Evolutionary conservation across 2,329 filamentous ascomycete species (phyloP).

Genomic region (Claviceps cyperi): DNA sequence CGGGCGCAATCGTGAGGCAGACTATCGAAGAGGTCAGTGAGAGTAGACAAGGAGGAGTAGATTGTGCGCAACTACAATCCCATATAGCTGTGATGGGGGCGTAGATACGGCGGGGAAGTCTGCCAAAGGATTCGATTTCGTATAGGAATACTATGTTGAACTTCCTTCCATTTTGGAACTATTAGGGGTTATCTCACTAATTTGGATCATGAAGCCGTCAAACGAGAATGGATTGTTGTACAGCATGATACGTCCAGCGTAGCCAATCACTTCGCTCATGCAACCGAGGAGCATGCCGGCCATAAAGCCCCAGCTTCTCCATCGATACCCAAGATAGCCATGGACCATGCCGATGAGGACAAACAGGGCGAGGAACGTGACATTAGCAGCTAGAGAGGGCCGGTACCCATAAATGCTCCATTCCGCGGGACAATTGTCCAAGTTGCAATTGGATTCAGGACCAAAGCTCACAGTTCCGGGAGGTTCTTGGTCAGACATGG

Average conservation of each 20-base stretch:
- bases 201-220: conserved; percentile 50
- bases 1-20: conserved; percentile 38
- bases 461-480: conserved; percentile 24
- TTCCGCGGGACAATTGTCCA: conserved; percentile 31
- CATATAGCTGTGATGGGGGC: too few relatives aligned
- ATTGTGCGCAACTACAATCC: neutral
- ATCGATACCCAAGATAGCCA: conserved; percentile 28
- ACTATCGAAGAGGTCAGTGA: conserved; percentile 16
- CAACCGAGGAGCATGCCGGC: conserved; percentile 40
- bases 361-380: conserved; percentile 36
- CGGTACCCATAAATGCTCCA: conserved; percentile 39
- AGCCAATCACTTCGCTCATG: conserved; percentile 45
- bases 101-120: neutral
- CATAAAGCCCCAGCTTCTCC: conserved; percentile 34
- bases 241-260: conserved; percentile 43
- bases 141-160: neutral
- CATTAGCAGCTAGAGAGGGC: conserved; percentile 38
- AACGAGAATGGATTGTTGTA: conserved; percentile 44
- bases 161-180: neutral
- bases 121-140: neutral
- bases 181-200: conserved; percentile 26
- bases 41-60: neutral
- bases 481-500: conserved; percentile 5
- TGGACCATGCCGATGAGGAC: conserved; percentile 26
- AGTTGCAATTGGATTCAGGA: conserved; percentile 29